A percentile compares a stretch with the other conserved stretches of the same genome.
These are phyloP conservation scores for Aureobasidium leucospermi DNA, from an alignment of 2,329 filamentous ascomycete species.

Conservation along the genomic window DNA sequence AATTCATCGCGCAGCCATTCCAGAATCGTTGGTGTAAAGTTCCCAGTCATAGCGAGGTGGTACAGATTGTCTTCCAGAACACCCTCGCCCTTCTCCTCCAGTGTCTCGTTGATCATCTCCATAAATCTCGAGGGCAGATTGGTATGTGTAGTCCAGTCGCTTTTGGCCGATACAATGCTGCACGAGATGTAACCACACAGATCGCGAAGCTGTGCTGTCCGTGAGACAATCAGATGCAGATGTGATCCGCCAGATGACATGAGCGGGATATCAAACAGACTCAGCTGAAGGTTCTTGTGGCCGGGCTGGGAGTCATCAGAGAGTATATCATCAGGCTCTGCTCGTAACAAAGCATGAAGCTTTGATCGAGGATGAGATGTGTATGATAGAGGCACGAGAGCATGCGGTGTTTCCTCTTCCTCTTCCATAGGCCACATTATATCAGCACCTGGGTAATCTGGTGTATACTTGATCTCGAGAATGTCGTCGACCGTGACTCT, in stretches of 20 bases:
- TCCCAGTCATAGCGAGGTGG: conserved; percentile 76
- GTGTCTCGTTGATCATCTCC: conserved; percentile 58
- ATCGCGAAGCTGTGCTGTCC: conserved; percentile 44
- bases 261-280: conserved; percentile 14
- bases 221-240: conserved; percentile 19
- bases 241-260: conserved; percentile 38
- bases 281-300: conserved; percentile 32
- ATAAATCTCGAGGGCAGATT: conserved; percentile 16
- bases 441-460: background rate
- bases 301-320: conserved; percentile 33
- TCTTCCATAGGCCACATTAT: background rate
- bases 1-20: conserved; percentile 87
- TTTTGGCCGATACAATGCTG: conserved; percentile 8
- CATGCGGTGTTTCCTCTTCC: background rate
- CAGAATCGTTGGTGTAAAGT: conserved; percentile 65
- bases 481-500: conserved; percentile 81
- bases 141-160: conserved; percentile 16
- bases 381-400: conserved; percentile 29
- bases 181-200: conserved; percentile 42
- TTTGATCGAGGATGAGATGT: conserved; percentile 65
- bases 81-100: conserved; percentile 58
- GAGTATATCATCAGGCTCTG: conserved; percentile 35
- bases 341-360: conserved; percentile 62
- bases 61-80: conserved; percentile 70
- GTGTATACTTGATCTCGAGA: conserved; percentile 54